Evolutionary conservation across 1,139 yeast species (phyloP), one percentile per base, ranked within the genome.

Genomic region (Candida sp.): DNA sequence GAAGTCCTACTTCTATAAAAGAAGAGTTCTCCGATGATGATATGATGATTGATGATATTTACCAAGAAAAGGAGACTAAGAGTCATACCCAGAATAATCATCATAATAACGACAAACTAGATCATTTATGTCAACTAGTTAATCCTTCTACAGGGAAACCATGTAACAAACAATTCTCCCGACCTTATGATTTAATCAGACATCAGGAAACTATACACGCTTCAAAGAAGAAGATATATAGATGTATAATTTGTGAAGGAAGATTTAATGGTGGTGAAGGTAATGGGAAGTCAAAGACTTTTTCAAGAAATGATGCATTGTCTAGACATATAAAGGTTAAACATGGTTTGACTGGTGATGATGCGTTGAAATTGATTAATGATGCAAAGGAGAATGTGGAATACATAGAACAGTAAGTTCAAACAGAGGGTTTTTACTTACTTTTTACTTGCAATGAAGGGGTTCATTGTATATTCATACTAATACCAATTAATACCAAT

Each of bases 331-430:
- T 73, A 40, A 73, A 73, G 51, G 77, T 73, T 25, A 73, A 73
- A 53, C 79, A 73, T 56, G 73, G 71, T n/a, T 60, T 73, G 45
- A 66, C 63, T 30, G 79, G 79, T 19, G 57, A 68, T 45, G 77
- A 73, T 45, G 79, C 79, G 3, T 56, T 80, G 46, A 80, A 81
- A 43, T 80, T 87, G 38, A 82, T 86, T 52, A 82, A 83, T 55
- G 81, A 75, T 53, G 95, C 95, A 11, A 86, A 85, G 62, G 86
- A 79, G 52, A 80, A 86, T 58, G 89, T 85, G 43, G 93, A 85
- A 61, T 85, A 75, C 55, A 73, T 77, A 40, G 21, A 19, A 25
- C 39, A 37, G 19, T 37, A 37, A 37, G n/a, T 8, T 11, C 2
- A 7, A 25, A 25, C 11, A 25, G 29, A 25, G 3, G 11, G 11